These are phyloP conservation scores for Lactuca saligna DNA, from an alignment of 129 eudicot species.

Conservation along the genomic window DNA sequence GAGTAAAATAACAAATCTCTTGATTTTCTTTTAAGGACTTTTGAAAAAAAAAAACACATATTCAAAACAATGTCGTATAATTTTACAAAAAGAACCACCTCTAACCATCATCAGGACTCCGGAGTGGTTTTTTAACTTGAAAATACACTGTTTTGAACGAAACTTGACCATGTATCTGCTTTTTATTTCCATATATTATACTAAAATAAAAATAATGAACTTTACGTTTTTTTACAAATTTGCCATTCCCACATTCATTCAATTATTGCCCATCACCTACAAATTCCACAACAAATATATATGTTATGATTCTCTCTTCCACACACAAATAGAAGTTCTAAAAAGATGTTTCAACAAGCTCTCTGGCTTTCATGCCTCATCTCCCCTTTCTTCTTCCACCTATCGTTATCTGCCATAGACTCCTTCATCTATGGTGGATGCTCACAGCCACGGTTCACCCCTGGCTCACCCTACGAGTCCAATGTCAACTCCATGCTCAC, in stretches of 20 bases:
- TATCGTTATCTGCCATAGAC: slow-evolving; percentile 45
- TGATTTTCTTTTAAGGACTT: background rate
- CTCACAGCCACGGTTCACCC: slow-evolving; percentile 44
- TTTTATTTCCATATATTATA: too few species aligned
- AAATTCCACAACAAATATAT: slow-evolving; percentile 33
- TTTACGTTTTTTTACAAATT: slow-evolving; percentile 11
- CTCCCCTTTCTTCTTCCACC: slow-evolving; percentile 22
- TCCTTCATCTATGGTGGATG: slow-evolving; percentile 78
- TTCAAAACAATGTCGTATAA: background rate
- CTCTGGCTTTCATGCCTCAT: slow-evolving; percentile 32
- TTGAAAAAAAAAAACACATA: background rate
- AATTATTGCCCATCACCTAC: slow-evolving; percentile 42
- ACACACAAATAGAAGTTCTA: slow-evolving; percentile 17
- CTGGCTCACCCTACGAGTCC: slow-evolving; percentile 59
- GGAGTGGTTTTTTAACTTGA: background rate
- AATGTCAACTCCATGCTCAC: slow-evolving; percentile 68
- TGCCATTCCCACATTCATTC: slow-evolving; percentile 31
- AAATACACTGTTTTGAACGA: background rate
- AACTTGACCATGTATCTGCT: background rate
- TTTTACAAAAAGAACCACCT: background rate
- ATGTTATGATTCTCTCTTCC: slow-evolving; percentile 22
- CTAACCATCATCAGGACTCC: background rate
- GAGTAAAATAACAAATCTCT: background rate
- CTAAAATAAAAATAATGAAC: background rate
- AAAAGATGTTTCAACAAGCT: slow-evolving; percentile 26